Evolutionary conservation across 768 basidiomycete genomes (phyloP).

Genomic region (Peribolospora kevripleyi): DNA sequence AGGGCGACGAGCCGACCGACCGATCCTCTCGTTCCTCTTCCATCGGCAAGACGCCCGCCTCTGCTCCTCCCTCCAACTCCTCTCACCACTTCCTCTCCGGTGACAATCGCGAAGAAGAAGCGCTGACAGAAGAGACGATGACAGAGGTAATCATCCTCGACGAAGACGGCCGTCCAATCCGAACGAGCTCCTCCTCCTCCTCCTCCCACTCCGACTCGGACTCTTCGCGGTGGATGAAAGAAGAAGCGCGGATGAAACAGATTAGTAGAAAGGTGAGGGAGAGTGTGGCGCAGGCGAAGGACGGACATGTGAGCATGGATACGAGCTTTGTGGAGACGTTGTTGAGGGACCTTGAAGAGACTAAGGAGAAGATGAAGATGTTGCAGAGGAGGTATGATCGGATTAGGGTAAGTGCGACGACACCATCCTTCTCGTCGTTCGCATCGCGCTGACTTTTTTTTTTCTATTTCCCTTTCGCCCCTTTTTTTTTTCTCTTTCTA

Average conservation of each 20-base stretch:
- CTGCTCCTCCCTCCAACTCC: too few relatives aligned
- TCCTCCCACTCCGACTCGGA: neutral
- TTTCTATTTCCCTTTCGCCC: neutral
- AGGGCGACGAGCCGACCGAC: too few relatives aligned
- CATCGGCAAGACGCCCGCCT: too few relatives aligned
- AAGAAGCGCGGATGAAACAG: neutral
- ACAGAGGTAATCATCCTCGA: too few relatives aligned
- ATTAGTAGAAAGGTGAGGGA: slow-evolving; percentile 22
- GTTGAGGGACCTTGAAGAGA: slow-evolving; percentile 38
- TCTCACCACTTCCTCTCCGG: too few relatives aligned
- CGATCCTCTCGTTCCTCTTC: too few relatives aligned
- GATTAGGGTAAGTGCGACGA: slow-evolving; percentile 42
- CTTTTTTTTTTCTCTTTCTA: slow-evolving; percentile 2
- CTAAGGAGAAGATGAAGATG: slow-evolving; percentile 34
- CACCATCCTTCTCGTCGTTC: neutral
- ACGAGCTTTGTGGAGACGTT: slow-evolving; percentile 47
- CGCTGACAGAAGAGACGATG: too few relatives aligned
- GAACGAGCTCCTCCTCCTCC: too few relatives aligned
- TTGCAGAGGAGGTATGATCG: slow-evolving; percentile 60
- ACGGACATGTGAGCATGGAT: slow-evolving; percentile 44
- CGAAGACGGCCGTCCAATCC: too few relatives aligned
- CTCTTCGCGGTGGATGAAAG: neutral
- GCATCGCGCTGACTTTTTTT: neutral
- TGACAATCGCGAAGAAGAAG: too few relatives aligned
- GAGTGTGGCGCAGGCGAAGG: slow-evolving; percentile 34